Evolutionary conservation across 192 early-diverging fungal genomes (phyloP).

Genomic region (Podila epicladia): DNA sequence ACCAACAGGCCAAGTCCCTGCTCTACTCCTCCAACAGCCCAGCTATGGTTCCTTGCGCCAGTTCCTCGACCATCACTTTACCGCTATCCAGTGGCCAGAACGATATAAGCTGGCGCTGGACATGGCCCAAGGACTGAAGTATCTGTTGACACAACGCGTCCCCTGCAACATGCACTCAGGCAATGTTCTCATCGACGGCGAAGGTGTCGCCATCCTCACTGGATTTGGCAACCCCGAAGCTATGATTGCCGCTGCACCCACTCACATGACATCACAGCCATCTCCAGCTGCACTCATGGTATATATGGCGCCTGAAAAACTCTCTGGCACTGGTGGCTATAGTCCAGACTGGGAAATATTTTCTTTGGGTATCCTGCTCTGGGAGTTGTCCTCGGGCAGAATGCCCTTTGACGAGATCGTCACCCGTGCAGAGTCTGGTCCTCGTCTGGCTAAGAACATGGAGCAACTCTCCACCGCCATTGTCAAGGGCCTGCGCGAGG

Average conservation of each 20-base stretch:
- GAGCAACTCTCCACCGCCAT: conserved; percentile 36
- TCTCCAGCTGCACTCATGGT: conserved; percentile 28
- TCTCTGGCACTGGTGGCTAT: conserved; percentile 12
- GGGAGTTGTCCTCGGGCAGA: conserved; percentile 43
- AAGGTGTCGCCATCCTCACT: conserved; percentile 39
- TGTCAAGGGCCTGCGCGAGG: conserved; percentile 41
- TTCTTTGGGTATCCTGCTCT: conserved; percentile 37
- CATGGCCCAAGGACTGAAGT: conserved; percentile 40
- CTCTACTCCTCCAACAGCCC: conserved; percentile 43
- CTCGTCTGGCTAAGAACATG: conserved; percentile 43
- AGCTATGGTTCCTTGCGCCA: conserved; percentile 33
- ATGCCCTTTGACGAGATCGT: conserved; percentile 46
- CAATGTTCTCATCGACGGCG: conserved; percentile 33
- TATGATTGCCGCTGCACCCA: conserved; percentile 29
- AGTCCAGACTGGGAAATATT: conserved; percentile 34
- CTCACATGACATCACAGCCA: conserved; percentile 36
- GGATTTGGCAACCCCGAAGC: conserved; percentile 23
- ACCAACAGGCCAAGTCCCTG: conserved; percentile 32
- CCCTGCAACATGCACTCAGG: conserved; percentile 39
- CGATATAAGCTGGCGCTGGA: conserved; percentile 38
- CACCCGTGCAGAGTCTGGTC: conserved; percentile 39
- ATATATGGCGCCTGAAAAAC: conserved; percentile 39
- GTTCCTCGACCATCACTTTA: conserved; percentile 25
- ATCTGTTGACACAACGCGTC: conserved; percentile 12
- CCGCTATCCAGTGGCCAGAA: conserved; percentile 41